Evolutionary conservation across 176 grass and related monocot species (phyloP), one percentile per base, ranked within the genome.

Genomic region (Avena eriantha): DNA sequence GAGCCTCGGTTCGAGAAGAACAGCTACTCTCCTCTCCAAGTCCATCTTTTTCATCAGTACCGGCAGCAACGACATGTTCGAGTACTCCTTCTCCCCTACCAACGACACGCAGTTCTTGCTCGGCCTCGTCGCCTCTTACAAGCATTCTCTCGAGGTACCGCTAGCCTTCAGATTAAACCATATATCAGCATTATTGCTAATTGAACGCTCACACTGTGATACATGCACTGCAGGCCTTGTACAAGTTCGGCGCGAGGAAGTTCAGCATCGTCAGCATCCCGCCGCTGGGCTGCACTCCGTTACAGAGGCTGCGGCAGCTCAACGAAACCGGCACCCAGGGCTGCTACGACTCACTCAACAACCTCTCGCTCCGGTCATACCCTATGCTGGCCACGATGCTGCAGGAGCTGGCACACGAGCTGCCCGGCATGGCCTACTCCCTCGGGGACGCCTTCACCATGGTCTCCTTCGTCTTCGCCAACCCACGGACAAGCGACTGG

Each of bases 11-110:
- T 11, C 22, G 7, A 73, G 22, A 49, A 74, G 47, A 34, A 86
- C 86, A 0, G 77, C 57, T 29, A 43, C 57, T 12, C n/a, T 91
- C 77, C 88, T 95, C 16, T 60, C 81, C 34, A 77, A 10, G n/a
- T 95, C 91, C n/a, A 51, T 93, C 77, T 93, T 95, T 4, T 31
- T 95, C 77, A 77, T 95, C 80, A 95, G 93, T 29, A 67, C 77
- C 4, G 93, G 93, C 82, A 90, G 93, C 88, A 95, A 95, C 76
- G 91, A 93, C 73, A 65, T 95, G 69, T 93, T 95, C 53, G 86
- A 90, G 72, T 90, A 85, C 80, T 92, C 86, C 8, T 10, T 82
- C 48, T 23, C 29, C 80, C 47, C 18, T 10, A 35, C 29, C 80
- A 49, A 82, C 15, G 85, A 87, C 50, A 22, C 1, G 0, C 24